phyloP scores from a whole-genome alignment of 2,329 filamentous ascomycete genomes.

The Fusarium denticulatum region DNA sequence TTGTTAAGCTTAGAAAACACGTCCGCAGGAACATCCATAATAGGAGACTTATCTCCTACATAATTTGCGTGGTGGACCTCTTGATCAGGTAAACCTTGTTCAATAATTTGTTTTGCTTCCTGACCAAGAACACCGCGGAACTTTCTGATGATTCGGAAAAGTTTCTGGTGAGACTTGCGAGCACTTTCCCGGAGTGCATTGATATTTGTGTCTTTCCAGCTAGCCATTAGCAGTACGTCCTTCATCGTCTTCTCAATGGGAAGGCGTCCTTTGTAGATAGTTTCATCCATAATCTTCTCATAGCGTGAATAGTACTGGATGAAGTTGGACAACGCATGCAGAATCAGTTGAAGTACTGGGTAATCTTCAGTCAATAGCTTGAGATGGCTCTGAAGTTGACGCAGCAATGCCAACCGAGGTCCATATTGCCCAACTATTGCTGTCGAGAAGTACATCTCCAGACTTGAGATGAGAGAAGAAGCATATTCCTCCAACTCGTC shows the following conservation, averaged over 20 bases:
- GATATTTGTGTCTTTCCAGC: constrained; percentile 99
- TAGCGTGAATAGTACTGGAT: constrained; percentile 79
- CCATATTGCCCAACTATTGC: constrained; percentile 85
- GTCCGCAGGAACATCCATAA: constrained; percentile 14
- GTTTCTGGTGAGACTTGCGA: constrained; percentile 86
- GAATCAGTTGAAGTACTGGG: constrained; percentile 65
- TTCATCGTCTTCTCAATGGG: constrained; percentile 91
- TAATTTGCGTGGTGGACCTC: constrained; percentile 31
- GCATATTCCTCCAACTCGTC: constrained; percentile 71
- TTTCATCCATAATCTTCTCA: constrained; percentile 70
- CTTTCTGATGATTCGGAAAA: constrained; percentile 91
- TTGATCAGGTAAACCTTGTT: constrained; percentile 67
- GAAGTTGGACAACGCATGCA: constrained; percentile 78
- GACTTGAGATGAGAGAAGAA: constrained; percentile 74
- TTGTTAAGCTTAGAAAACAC: constrained; percentile 36
- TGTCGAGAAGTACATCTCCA: constrained; percentile 81
- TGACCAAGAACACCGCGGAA: constrained; percentile 83
- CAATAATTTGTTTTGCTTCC: constrained; percentile 73
- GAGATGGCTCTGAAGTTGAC: constrained; percentile 72
- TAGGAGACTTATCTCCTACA: not conserved
- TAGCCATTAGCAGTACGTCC: constrained; percentile 90
- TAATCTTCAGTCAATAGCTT: constrained; percentile 68
- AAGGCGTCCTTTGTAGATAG: constrained; percentile 72
- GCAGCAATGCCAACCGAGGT: constrained; percentile 76
- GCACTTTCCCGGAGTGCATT: constrained; percentile 89